Evolutionary conservation across 2,329 filamentous ascomycete genomes (phyloP).

Genomic region (Fusarium tjaetaba): DNA sequence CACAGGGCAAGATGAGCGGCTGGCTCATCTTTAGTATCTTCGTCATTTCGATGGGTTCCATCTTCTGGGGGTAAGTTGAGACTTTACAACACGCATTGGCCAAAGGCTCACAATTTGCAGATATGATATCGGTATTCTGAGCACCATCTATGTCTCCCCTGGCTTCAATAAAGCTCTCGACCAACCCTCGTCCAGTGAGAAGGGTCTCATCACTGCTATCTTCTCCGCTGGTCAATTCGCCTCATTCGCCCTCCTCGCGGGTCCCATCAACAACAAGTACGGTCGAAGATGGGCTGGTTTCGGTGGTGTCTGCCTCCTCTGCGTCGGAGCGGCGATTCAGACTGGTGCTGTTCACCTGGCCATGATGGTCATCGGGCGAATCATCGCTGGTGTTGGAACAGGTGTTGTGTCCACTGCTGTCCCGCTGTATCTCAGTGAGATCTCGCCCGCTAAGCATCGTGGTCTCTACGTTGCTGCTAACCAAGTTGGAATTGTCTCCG

Average conservation of each 20-base stretch:
- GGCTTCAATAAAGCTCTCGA: constrained; percentile 17
- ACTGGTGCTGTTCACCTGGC: constrained; percentile 20
- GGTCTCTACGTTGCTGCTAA: constrained; percentile 20
- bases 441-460: constrained; percentile 10
- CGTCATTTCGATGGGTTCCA: constrained; percentile 16
- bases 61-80: constrained; percentile 12
- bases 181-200: not conserved
- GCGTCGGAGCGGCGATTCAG: constrained; percentile 14
- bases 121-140: constrained; percentile 19
- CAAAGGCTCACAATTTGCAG: not conserved
- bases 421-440: constrained; percentile 15
- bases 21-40: constrained; percentile 19
- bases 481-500: constrained; percentile 14
- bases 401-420: constrained; percentile 12
- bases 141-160: constrained; percentile 13
- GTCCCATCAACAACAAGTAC: constrained; percentile 5
- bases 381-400: constrained; percentile 12
- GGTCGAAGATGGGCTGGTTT: constrained; percentile 10
- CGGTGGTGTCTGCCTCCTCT: constrained; percentile 5
- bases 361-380: constrained; percentile 16
- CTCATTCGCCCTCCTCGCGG: constrained; percentile 7
- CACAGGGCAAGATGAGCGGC: constrained; percentile 16
- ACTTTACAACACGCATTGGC: accelerated
- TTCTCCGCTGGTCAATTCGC: constrained; percentile 13
- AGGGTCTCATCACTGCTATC: constrained; percentile 16